These are phyloP conservation scores for Carex arenaria DNA, from an alignment of 202 grass and related monocot species.

Conservation along the genomic window DNA sequence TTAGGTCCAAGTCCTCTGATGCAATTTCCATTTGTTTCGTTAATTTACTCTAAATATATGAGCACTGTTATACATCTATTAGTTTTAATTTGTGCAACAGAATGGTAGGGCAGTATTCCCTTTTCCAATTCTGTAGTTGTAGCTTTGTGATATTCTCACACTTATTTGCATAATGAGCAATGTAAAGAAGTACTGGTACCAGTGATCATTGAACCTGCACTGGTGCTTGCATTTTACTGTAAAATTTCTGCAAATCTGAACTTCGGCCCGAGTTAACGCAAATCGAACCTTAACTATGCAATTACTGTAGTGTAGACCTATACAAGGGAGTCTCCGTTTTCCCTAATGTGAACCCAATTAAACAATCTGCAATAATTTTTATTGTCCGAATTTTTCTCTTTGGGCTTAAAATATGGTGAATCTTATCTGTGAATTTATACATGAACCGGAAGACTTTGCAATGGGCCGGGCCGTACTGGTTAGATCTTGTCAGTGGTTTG, in stretches of 20 bases:
- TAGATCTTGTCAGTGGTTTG: not conserved
- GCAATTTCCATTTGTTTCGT: not conserved
- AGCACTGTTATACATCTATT: not conserved
- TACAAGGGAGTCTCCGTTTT: not conserved
- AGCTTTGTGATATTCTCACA: not conserved
- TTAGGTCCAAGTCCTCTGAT: not conserved
- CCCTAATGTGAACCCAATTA: not conserved
- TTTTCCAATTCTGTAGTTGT: not conserved
- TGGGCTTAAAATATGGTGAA: not conserved
- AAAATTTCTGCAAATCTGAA: not conserved
- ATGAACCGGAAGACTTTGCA: not conserved
- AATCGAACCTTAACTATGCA: not conserved
- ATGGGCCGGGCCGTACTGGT: not conserved
- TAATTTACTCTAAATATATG: not conserved
- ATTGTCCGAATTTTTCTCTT: not conserved
- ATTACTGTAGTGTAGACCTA: not conserved
- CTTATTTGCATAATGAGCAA: not conserved
- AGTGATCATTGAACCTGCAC: not conserved
- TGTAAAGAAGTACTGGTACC: not conserved
- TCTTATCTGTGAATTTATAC: not conserved
- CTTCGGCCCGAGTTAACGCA: not conserved
- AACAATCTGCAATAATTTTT: not conserved
- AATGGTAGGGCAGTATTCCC: not conserved
- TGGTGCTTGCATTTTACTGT: not conserved
- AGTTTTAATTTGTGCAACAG: not conserved